Evolutionary conservation across 768 basidiomycete genomes (phyloP).

Genomic region (Gelatoporia subvermispora): DNA sequence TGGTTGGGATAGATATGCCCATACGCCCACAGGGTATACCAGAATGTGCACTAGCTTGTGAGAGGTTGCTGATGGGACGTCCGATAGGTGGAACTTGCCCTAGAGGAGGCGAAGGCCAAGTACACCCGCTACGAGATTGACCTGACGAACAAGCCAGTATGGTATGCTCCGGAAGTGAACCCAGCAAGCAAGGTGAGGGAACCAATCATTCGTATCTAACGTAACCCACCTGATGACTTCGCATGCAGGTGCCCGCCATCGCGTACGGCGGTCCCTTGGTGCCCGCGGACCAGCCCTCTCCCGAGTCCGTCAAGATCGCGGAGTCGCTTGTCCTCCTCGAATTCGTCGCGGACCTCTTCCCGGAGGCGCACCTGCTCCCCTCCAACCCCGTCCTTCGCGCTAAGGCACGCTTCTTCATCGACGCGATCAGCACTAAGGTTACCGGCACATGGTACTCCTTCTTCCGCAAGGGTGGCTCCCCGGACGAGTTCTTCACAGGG

Average conservation of each 20-base stretch:
- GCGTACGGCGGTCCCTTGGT: conserved; percentile 58
- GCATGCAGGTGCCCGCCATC: conserved; percentile 52
- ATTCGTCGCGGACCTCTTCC: conserved; percentile 59
- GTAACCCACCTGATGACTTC: background rate
- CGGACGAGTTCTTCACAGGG: conserved; percentile 36
- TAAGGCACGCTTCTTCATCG: conserved; percentile 58
- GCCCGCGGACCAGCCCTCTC: conserved; percentile 52
- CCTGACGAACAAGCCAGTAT: conserved; percentile 62
- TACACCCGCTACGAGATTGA: conserved; percentile 55
- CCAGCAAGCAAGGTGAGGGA: conserved; percentile 55
- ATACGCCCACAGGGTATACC: conserved; percentile 46
- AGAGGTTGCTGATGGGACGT: no score
- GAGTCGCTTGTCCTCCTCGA: conserved; percentile 66
- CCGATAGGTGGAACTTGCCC: conserved; percentile 50
- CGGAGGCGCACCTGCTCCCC: conserved; percentile 45
- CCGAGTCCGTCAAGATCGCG: conserved; percentile 54
- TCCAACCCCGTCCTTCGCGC: conserved; percentile 53
- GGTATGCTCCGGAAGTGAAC: conserved; percentile 65
- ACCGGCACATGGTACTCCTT: conserved; percentile 33
- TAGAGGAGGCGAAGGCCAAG: conserved; percentile 47
- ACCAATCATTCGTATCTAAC: background rate
- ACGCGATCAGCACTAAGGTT: conserved; percentile 44
- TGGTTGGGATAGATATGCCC: conserved; percentile 43
- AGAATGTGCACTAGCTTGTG: background rate
- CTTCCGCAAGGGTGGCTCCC: conserved; percentile 26